Conservation (phyloP, 106 monocot genomes). For the Dendrobium officinale region DNA sequence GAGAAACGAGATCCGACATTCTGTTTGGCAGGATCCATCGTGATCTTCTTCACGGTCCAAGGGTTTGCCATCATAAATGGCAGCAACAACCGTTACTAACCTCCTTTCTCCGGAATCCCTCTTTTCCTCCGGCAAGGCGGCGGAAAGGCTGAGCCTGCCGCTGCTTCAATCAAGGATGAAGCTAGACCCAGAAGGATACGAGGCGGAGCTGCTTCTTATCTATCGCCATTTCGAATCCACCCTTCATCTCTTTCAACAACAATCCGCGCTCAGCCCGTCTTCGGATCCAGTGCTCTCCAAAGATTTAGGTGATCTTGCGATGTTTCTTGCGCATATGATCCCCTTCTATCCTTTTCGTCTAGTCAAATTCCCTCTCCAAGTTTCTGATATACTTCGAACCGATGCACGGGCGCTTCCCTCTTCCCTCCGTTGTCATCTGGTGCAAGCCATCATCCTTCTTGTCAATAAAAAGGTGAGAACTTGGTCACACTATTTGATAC, state of each 20-base stretch:
- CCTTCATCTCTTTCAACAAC: conserved; percentile 57
- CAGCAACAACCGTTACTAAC: conserved; percentile 2
- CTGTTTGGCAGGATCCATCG: no score
- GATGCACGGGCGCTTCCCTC: conserved; percentile 47
- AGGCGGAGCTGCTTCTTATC: conserved; percentile 59
- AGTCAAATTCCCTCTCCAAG: conserved; percentile 37
- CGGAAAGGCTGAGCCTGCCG: conserved; percentile 48
- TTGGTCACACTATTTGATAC: no score
- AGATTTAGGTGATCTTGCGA: conserved; percentile 65
- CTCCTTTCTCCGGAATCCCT: conserved; percentile 40
- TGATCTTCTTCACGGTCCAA: background rate
- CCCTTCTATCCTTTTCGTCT: conserved; percentile 67
- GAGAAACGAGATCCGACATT: no score
- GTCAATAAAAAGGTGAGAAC: conserved; percentile 61
- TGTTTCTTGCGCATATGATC: conserved; percentile 78
- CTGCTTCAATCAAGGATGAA: conserved; percentile 93
- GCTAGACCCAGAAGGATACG: conserved; percentile 76
- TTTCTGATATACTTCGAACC: conserved; percentile 37
- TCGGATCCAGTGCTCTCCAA: conserved; percentile 51
- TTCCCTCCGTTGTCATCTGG: conserved; percentile 51
- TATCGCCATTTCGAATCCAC: conserved; percentile 77
- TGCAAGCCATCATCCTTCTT: conserved; percentile 69
- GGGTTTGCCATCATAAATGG: conserved; percentile 4
- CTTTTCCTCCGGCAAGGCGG: conserved; percentile 32
- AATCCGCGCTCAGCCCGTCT: conserved; percentile 42